Conservation (phyloP, 2,329 filamentous ascomycete genomes). For the Neopestalotiopsis sp. region DNA sequence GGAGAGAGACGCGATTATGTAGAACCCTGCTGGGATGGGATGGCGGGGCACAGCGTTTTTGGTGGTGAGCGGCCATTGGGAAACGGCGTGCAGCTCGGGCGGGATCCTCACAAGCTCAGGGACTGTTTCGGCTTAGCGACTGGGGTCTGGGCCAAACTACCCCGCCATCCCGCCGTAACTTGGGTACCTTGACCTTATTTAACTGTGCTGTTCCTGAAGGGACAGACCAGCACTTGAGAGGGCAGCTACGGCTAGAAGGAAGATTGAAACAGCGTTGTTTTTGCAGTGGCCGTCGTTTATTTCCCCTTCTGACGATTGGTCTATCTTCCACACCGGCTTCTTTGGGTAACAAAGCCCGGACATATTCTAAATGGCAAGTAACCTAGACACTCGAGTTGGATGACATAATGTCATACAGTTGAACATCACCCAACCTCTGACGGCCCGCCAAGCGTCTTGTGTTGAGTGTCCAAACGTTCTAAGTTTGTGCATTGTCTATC, state of each 20-base stretch:
- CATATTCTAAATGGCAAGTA: not conserved
- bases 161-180: not conserved
- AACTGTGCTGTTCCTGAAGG: not conserved
- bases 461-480: slow-evolving; percentile 5
- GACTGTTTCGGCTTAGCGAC: slow-evolving; percentile 11
- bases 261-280: not conserved
- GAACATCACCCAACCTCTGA: not conserved
- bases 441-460: slow-evolving; percentile 7
- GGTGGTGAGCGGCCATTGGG: not conserved
- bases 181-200: not conserved
- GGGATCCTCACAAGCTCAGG: slow-evolving; percentile 18
- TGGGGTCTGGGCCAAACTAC: not conserved
- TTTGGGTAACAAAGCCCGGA: not conserved
- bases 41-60: not conserved
- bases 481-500: slow-evolving; percentile 7
- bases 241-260: not conserved
- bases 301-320: not conserved
- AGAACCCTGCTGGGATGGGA: slow-evolving; percentile 2
- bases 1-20: not conserved
- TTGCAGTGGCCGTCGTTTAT: not conserved
- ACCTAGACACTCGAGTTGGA: not conserved
- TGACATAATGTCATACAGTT: not conserved
- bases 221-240: not conserved
- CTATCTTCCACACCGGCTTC: not conserved
- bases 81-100: not conserved